A percentile compares a stretch with the other conserved stretches of the same genome.
These are phyloP conservation scores for Haplosporangium sp. DNA, from an alignment of 371 early-diverging fungal species.

Conservation along the genomic window DNA sequence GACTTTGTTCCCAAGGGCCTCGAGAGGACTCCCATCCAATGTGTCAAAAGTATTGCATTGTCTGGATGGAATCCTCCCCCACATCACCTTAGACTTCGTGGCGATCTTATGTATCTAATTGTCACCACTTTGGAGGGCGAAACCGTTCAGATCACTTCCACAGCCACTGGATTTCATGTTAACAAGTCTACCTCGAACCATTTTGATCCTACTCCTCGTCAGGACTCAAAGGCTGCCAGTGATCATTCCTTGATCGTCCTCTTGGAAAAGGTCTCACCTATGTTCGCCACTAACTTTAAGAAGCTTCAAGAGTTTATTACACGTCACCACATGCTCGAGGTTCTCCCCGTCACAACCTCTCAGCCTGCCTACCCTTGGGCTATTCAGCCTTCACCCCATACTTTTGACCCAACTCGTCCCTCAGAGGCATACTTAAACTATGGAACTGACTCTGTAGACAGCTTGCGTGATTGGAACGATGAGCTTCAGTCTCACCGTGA, in stretches of 20 bases:
- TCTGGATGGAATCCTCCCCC: constrained; percentile 96
- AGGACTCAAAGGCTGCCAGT: constrained; percentile 56
- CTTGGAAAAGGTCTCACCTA: constrained; percentile 74
- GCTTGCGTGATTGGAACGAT: constrained; percentile 96
- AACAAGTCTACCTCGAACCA: constrained; percentile 78
- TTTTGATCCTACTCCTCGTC: constrained; percentile 79
- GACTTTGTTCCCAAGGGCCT: constrained; percentile 69
- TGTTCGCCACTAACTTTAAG: constrained; percentile 77
- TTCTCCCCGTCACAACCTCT: constrained; percentile 75
- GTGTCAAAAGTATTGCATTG: constrained; percentile 79
- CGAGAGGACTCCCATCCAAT: constrained; percentile 69
- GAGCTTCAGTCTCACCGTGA: constrained; percentile 92
- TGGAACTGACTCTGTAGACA: constrained; percentile 78
- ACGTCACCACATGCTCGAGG: constrained; percentile 84
- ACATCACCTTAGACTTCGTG: constrained; percentile 77
- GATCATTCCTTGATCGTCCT: constrained; percentile 81
- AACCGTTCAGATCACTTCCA: constrained; percentile 86
- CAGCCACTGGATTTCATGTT: constrained; percentile 89
- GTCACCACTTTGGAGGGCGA: constrained; percentile 87
- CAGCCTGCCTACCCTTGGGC: constrained; percentile 88
- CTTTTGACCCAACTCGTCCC: constrained; percentile 74
- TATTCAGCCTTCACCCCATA: constrained; percentile 68
- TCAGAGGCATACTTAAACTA: constrained; percentile 75
- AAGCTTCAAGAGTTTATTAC: constrained; percentile 76
- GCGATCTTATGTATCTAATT: constrained; percentile 88